Conservation (phyloP, 73 alveolate species). For the Durusdinium trenchii region DNA sequence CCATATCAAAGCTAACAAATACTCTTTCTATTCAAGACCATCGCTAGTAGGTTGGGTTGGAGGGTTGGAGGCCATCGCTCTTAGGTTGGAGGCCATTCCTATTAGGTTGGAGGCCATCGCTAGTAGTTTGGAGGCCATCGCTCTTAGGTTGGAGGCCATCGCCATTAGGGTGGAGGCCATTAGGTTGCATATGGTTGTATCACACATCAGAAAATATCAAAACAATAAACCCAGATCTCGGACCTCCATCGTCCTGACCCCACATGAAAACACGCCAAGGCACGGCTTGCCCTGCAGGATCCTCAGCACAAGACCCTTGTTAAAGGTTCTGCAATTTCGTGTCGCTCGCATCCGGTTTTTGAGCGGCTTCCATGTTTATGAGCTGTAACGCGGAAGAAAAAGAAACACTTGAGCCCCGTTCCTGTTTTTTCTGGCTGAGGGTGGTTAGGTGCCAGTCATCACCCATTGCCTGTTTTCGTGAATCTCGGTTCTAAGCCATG, state of each 20-base stretch:
- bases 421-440: background rate
- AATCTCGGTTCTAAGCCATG: background rate
- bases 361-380: background rate
- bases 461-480: background rate
- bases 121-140: too few species aligned
- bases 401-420: background rate
- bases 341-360: background rate
- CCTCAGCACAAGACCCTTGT: background rate
- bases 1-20: too few species aligned
- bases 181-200: background rate
- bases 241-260: background rate
- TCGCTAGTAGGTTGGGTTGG: too few species aligned
- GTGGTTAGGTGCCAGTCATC: background rate
- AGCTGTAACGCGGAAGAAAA: too few species aligned
- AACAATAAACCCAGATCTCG: background rate
- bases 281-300: slow-evolving; percentile 47
- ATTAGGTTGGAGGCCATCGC: too few species aligned
- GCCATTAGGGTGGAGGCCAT: background rate
- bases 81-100: too few species aligned
- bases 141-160: background rate
- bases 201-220: background rate
- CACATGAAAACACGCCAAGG: background rate
- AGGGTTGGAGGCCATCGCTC: too few species aligned
- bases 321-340: background rate
- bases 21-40: too few species aligned